Base-by-base conservation (phyloP, 495 filamentous ascomycete species). In the Margaritispora aquatica region DNA sequence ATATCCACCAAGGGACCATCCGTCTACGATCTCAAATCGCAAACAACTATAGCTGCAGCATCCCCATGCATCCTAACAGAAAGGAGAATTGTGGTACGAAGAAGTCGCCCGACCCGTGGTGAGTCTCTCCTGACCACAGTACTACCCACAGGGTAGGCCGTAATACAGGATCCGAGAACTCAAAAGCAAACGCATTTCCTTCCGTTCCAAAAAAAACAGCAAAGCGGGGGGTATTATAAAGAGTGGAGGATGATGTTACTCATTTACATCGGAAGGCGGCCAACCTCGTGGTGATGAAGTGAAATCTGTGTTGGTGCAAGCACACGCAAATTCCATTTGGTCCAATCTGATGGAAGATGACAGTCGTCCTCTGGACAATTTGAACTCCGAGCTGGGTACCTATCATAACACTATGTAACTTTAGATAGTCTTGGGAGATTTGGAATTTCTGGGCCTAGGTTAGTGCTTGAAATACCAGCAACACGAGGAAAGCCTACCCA, bases 271-370 rank as follows among this genome's bases (percentile, higher is more conserved):
- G 49, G 58, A 65, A 65, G 66, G 62, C 66, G 66, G 66, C 66
- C 66, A 68, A 66, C 66, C 66, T 68, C 66, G 51, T 57, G 38
- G 46, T 58, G 51, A 54, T 53, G 66, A 65, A 68, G 60, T 54
- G 60, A 61, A 64, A 60, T 62, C 56, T 64, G 65, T 62, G 59
- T 59, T 49, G 38, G 36, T 60, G 58, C 51, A 31, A 9, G 51
- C 50, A 59, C 51, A 22, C 41, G 48, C 57, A 56, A 52, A 55
- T 58, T 63, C 63, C 66, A 60, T 49, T 61, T 65, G 66, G 66
- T 68, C 63, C 66, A 65, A 65, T 68, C 66, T 68, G 66, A 68
- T 65, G 63, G 59, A 65, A n/a, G 57, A 63, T 57, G 49, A 55
- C 51, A 51, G 31, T 65, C 63, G 59, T 59, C 60, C 63, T 65